A percentile compares a stretch with the other conserved stretches of the same genome.
phyloP scores from a whole-genome alignment of 306 rosid species.

The Fragaria ananassa region DNA sequence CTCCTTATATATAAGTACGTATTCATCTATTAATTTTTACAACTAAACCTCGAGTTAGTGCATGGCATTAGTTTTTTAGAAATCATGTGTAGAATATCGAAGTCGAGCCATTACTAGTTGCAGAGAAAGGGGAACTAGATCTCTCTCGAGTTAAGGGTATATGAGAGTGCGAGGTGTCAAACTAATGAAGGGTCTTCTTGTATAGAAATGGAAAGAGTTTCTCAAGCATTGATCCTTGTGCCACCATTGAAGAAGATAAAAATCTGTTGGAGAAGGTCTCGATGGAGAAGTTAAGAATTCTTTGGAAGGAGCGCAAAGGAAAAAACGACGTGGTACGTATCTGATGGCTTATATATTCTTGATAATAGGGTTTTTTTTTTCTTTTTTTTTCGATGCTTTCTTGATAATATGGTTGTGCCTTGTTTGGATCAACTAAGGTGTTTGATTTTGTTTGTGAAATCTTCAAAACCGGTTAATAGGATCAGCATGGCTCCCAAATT shows the following conservation, averaged over 20 bases:
- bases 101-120: not conserved
- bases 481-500: no score
- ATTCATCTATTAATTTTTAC: not conserved
- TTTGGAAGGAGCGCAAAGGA: not conserved
- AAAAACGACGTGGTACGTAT: not conserved
- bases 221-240: not conserved
- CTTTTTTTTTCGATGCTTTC: no score
- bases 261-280: not conserved
- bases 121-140: not conserved
- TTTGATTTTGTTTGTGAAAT: no score
- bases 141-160: not conserved
- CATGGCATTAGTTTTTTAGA: not conserved
- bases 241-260: not conserved
- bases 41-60: not conserved
- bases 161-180: not conserved
- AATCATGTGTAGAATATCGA: not conserved
- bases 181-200: not conserved
- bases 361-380: no score
- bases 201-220: not conserved
- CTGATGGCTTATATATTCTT: no score
- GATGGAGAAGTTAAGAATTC: not conserved
- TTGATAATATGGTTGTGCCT: no score
- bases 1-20: not conserved
- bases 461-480: no score
- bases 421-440: no score